These are phyloP conservation scores for Neurospora hispaniola DNA, from an alignment of 495 filamentous ascomycete genomes.

Conservation along the genomic window DNA sequence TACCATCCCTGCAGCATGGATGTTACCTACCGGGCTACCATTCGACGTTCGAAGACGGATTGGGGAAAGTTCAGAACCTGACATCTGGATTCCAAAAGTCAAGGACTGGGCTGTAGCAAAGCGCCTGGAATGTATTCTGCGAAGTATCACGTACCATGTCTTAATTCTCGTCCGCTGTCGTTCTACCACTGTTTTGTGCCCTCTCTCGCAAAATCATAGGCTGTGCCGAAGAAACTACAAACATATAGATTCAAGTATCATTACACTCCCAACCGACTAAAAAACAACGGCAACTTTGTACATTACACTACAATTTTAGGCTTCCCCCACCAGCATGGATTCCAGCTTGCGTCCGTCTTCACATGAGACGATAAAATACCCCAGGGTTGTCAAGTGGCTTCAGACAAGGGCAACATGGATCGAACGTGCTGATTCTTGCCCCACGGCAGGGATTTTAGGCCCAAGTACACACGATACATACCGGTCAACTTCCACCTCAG, in stretches of 20 bases:
- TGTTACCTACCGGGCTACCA: not conserved
- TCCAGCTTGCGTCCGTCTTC: not conserved
- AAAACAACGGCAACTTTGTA: not conserved
- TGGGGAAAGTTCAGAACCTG: not conserved
- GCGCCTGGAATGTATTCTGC: not conserved
- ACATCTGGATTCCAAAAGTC: not conserved
- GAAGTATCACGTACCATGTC: too few relatives aligned
- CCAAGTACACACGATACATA: not conserved
- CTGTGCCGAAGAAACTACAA: not conserved
- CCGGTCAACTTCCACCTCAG: not conserved
- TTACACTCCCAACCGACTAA: not conserved
- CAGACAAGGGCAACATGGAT: not conserved
- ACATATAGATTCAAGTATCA: not conserved
- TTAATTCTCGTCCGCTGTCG: too few relatives aligned
- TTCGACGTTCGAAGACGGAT: not conserved
- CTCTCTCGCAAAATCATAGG: too few relatives aligned
- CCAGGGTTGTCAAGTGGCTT: not conserved
- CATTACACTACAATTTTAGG: not conserved
- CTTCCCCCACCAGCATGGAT: not conserved
- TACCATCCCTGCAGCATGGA: not conserved
- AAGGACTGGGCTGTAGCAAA: not conserved
- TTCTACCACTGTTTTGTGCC: too few relatives aligned
- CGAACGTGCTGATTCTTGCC: not conserved
- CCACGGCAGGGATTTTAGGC: not conserved
- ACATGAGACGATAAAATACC: not conserved